Evolutionary conservation across 176 grass and related monocot species (phyloP), one percentile per base, ranked within the genome.

Genomic region (Cenchrus purpureus): DNA sequence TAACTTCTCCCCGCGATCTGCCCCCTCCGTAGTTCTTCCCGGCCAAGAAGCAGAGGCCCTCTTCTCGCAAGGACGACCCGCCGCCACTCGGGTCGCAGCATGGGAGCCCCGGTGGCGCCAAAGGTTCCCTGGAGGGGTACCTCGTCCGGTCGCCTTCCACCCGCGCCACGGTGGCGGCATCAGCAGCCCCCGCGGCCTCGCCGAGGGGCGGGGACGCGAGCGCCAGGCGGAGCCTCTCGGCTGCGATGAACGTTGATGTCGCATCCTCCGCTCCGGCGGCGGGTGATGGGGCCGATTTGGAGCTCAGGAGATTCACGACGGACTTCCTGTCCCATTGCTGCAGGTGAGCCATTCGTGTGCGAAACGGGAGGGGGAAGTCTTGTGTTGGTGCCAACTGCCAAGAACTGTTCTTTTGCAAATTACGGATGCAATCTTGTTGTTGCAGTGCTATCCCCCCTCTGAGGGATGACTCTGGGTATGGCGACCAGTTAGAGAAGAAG

Each of bases 291-390:
- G 78, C 64, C n/a, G 83, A 85, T 77, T 60, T 68, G 46, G 91
- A 93, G 73, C 77, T 95, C 54, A 93, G 90, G 85, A 89, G 57
- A 68, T 92, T 95, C 68, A 89, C 93, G 16, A 77, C 77, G 22
- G 91, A 90, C 42, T 92, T 98, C 87, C 76, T 95, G 76, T 89
- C 95, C 68, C 68, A 92, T 73, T 98, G 90, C 60, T 93, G 89
- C 93, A 98, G 93, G 93, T 91, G 59, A 84, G 44, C 3, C 20
- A 9, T 58, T 65, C 66, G 8, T 59, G 48, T 56, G 78, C 9
- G 12, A 81, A 42, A 58, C 20, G 20, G 53, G n/a, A 71, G 58
- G 15, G 46, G 12, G 51, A 10, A 19, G 71, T 72, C 6, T 68
- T 1, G 28, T 83, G 31, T 84, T 71, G 19, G 46, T 85, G 40